phyloP scores from a whole-genome alignment of 2,329 filamentous ascomycete species.

The Metarhizium robertsii region DNA sequence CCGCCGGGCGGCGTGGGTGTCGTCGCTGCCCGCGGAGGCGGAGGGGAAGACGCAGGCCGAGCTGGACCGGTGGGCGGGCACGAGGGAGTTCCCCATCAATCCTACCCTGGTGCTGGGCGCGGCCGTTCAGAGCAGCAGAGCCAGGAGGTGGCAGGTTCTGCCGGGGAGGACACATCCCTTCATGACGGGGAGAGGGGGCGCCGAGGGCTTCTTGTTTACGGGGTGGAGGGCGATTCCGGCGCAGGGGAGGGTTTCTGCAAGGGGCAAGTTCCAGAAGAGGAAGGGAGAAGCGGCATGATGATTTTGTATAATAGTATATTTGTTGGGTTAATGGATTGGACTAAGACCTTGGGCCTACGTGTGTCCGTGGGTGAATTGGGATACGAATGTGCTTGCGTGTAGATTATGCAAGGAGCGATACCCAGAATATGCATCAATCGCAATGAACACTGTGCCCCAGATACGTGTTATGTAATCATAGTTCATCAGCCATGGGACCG shows the following conservation, averaged over 20 bases:
- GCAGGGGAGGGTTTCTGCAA: constrained; percentile 69
- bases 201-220: constrained; percentile 86
- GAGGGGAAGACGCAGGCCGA: constrained; percentile 36
- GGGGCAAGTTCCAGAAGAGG: constrained; percentile 68
- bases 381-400: not conserved
- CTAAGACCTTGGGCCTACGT: not conserved
- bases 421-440: not conserved
- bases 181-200: constrained; percentile 82
- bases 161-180: constrained; percentile 86
- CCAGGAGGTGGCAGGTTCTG: constrained; percentile 80
- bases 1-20: constrained; percentile 66
- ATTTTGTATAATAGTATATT: not conserved
- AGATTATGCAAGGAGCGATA: not conserved
- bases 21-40: constrained; percentile 37
- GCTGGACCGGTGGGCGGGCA: constrained; percentile 48
- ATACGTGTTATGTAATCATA: not conserved
- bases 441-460: not conserved
- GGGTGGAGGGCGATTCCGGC: constrained; percentile 73
- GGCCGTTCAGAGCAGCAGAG: constrained; percentile 69
- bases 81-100: constrained; percentile 75
- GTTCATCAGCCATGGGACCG: not conserved
- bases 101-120: constrained; percentile 75
- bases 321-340: not conserved
- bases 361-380: not conserved
- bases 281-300: constrained; percentile 19